Evolutionary conservation across 208 protist genomes (phyloP).

Genomic region (Leishmania tarentolae): DNA sequence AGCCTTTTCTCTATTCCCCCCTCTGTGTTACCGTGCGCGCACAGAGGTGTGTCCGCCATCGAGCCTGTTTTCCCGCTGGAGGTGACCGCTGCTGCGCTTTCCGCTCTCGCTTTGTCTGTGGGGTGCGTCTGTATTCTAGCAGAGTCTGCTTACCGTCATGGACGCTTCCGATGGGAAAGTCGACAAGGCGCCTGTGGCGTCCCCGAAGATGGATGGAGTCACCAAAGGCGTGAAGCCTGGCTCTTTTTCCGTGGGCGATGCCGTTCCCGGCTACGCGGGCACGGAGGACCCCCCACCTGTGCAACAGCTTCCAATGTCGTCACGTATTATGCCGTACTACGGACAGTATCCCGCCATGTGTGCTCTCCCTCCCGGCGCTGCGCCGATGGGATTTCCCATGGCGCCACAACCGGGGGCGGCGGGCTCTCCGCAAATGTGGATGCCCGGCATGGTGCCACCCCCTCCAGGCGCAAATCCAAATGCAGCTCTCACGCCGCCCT

Average conservation of each 20-base stretch:
- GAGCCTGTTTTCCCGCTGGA: not conserved
- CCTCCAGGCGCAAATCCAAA: conserved; percentile 8
- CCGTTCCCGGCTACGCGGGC: conserved; percentile 11
- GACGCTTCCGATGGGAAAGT: conserved; percentile 12
- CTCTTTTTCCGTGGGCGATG: not conserved
- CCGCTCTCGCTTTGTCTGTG: not conserved
- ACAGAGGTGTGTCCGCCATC: not conserved
- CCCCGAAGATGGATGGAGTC: conserved; percentile 7
- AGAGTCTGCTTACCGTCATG: conserved; percentile 8
- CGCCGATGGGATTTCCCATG: conserved; percentile 23
- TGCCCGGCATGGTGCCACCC: conserved; percentile 27
- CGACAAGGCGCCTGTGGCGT: conserved; percentile 12
- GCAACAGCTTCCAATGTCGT: conserved; percentile 17
- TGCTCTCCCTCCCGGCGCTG: conserved; percentile 14
- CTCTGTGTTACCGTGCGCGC: not conserved
- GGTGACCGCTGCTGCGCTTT: not conserved
- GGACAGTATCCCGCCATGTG: conserved; percentile 34
- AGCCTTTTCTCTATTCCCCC: not conserved
- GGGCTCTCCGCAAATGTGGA: conserved; percentile 28
- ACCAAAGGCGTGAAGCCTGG: conserved; percentile 12
- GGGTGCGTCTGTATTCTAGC: not conserved
- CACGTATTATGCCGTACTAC: conserved; percentile 28
- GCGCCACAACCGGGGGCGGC: conserved; percentile 5
- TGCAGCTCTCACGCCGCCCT: conserved; percentile 9
- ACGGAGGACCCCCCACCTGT: conserved; percentile 3